Percentiles rank a stretch among this genome's conserved stretches.
phyloP scores from a whole-genome alignment of 305 asterid species.

The Fraxinus angustifolia region DNA sequence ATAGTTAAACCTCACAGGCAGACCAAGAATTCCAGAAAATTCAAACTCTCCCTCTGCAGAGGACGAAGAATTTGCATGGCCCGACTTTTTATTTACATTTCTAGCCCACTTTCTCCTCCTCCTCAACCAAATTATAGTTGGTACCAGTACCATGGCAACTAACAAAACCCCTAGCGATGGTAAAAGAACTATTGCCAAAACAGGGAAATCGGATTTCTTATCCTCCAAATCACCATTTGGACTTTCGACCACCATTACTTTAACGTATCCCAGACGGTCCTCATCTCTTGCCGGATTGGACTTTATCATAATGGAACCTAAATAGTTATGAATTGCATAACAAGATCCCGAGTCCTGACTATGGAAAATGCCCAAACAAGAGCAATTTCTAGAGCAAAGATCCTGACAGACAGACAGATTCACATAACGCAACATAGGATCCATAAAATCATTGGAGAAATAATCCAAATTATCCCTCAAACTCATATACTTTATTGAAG shows the following conservation, averaged over 20 bases:
- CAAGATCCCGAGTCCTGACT: conserved; percentile 49
- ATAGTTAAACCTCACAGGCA: conserved; percentile 55
- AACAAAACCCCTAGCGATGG: conserved; percentile 48
- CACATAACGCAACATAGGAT: conserved; percentile 31
- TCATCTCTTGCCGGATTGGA: conserved; percentile 10
- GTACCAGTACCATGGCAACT: conserved; percentile 31
- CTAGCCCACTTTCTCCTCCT: conserved; percentile 24
- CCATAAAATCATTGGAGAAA: conserved; percentile 50
- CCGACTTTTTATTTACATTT: conserved; percentile 23
- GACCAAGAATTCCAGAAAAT: conserved; percentile 54
- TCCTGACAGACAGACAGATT: conserved; percentile 40
- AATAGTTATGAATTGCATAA: conserved; percentile 34
- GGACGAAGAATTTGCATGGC: conserved; percentile 23
- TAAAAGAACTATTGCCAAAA: conserved; percentile 43
- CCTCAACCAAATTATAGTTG: conserved; percentile 35
- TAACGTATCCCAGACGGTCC: conserved; percentile 46
- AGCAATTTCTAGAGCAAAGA: conserved; percentile 53
- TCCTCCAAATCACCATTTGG: not conserved
- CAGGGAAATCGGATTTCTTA: conserved; percentile 35
- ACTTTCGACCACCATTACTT: conserved; percentile 23
- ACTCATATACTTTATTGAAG: conserved; percentile 26
- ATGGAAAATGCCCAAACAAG: conserved; percentile 57
- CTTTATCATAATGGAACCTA: conserved; percentile 46
- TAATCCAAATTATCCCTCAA: conserved; percentile 50
- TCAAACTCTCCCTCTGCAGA: conserved; percentile 46